phyloP scores from a whole-genome alignment of 2,329 filamentous ascomycete species.

The Colletotrichum noveboracense region DNA sequence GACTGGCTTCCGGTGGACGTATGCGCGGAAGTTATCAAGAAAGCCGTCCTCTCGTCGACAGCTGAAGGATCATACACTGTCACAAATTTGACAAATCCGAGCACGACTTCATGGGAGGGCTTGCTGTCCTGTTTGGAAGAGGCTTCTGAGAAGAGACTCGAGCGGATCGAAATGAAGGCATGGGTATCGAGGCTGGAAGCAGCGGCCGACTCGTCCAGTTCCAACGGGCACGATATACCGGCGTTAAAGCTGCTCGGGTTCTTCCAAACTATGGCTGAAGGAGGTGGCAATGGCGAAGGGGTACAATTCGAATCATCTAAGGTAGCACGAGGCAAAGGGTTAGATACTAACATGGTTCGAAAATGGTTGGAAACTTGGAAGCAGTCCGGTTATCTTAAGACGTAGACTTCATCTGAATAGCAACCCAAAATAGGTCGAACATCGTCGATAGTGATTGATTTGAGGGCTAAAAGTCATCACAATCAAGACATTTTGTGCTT shows the following conservation, averaged over 20 bases:
- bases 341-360: not conserved
- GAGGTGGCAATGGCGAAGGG: not conserved
- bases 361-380: not conserved
- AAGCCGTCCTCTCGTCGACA: not conserved
- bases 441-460: not conserved
- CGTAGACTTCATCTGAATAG: not conserved
- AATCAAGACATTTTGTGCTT: not conserved
- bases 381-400: not conserved
- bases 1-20: slow-evolving; percentile 12
- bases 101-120: not conserved
- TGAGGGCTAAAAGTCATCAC: not conserved
- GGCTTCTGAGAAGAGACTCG: not conserved
- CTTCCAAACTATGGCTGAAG: not conserved
- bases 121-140: not conserved
- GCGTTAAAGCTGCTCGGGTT: not conserved
- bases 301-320: not conserved
- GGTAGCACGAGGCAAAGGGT: not conserved
- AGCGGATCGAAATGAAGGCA: not conserved
- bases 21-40: not conserved
- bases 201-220: not conserved
- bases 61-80: not conserved
- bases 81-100: not conserved
- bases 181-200: not conserved
- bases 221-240: not conserved
- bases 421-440: not conserved